Evolutionary conservation across 352 stramenopile species (phyloP).

Genomic region (Phytophthora palmivora): DNA sequence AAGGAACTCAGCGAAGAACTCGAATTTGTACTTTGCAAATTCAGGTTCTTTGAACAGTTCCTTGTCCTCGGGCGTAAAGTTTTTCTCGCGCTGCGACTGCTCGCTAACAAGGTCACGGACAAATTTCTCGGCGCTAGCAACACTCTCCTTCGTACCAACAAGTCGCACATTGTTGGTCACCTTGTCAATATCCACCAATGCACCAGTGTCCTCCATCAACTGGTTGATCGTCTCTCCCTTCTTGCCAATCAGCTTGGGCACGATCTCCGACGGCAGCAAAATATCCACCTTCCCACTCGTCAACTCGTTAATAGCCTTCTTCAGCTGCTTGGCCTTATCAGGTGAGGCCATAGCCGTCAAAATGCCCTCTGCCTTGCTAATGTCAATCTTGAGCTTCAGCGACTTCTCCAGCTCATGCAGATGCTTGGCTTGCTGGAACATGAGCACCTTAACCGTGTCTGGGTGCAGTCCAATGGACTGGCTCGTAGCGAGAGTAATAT

Average conservation of each 20-base stretch:
- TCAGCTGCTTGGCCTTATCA: slow-evolving; percentile 53
- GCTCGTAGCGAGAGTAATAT: slow-evolving; percentile 71
- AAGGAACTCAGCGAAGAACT: slow-evolving; percentile 82
- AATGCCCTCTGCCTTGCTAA: slow-evolving; percentile 74
- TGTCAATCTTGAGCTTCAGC: slow-evolving; percentile 70
- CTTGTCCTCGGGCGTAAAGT: slow-evolving; percentile 52
- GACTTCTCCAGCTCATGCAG: slow-evolving; percentile 71
- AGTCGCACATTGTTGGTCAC: slow-evolving; percentile 73
- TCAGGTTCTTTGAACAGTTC: slow-evolving; percentile 51
- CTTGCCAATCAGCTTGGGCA: slow-evolving; percentile 87
- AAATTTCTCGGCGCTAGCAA: slow-evolving; percentile 61
- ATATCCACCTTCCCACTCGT: slow-evolving; percentile 66
- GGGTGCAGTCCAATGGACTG: slow-evolving; percentile 79
- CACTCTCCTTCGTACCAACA: slow-evolving; percentile 65
- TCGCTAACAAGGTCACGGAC: slow-evolving; percentile 68
- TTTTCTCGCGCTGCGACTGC: slow-evolving; percentile 67
- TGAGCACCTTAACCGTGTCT: slow-evolving; percentile 78
- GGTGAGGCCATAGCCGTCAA: slow-evolving; percentile 64
- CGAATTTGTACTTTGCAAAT: slow-evolving; percentile 68
- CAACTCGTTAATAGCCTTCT: slow-evolving; percentile 65
- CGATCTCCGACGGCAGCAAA: slow-evolving; percentile 68
- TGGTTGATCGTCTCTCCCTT: slow-evolving; percentile 88
- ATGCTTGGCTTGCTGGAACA: slow-evolving; percentile 80
- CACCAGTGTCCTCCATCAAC: slow-evolving; percentile 82
- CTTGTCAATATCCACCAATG: slow-evolving; percentile 82